Evolutionary conservation across 257 asterid genomes (phyloP), one percentile per base, ranked within the genome.

Genomic region (Forsythia suspensa): DNA sequence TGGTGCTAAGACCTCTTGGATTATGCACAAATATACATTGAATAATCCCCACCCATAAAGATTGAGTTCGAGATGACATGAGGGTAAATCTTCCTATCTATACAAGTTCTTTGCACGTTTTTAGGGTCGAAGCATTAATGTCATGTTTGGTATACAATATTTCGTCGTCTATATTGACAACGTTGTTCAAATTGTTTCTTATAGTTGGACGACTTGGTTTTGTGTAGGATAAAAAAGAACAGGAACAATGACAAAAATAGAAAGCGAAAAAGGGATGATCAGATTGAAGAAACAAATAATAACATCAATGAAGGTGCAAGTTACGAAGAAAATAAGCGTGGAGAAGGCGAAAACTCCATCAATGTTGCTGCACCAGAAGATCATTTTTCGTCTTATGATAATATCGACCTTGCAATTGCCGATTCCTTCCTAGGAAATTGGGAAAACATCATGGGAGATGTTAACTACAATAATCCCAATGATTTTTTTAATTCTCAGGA

Each of bases 131-230:
- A 29, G 34, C 34, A 29, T 29, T 29, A 29, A 29, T 29, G 34
- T 29, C 34, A 29, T 29, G 34, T 29, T 29, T 29, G 34, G 34
- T 29, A 29, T 29, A 29, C 34, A 29, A 29, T 29, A 29, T 29
- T 29, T 29, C 2, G 2, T 29, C 34, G 2, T 29, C 34, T 29
- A 29, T 29, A 29, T 29, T 29, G 1, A 29, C 34, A 29, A 29
- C 34, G 1, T 29, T 29, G 34, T 29, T 29, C 34, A 29, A 44
- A 44, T 44, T 44, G 52, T 69, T 16, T 40, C 12, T 69, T 81
- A 81, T 67, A 82, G 83, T 46, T 82, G 12, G 86, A 82, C 40
- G 82, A 82, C 55, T 79, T 76, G 70, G 77, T 82, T 44, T 59
- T 82, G 24, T 82, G 86, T 9, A 59, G 77, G 57, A 79, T 82